Conservation (phyloP, 495 filamentous ascomycete species). For the Peziza echinospora region DNA sequence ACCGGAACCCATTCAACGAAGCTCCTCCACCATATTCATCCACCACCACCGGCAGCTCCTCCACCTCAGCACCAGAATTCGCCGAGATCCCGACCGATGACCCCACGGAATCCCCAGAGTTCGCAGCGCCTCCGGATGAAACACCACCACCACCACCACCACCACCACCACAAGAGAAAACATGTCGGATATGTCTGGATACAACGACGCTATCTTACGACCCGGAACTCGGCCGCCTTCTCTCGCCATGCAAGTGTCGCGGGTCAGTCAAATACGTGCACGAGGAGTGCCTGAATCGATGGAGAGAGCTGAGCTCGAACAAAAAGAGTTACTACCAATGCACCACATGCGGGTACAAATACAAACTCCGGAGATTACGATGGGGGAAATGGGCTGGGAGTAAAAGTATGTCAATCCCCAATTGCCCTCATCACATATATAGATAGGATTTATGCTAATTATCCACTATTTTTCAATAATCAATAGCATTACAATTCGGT, state of each 20-base stretch:
- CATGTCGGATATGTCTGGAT: slow-evolving; percentile 86
- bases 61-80: too few relatives aligned
- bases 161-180: slow-evolving; percentile 12
- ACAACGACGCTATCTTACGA: slow-evolving; percentile 53
- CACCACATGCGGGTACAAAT: slow-evolving; percentile 69
- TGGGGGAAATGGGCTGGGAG: slow-evolving; percentile 32
- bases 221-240: slow-evolving; percentile 54
- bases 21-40: too few relatives aligned
- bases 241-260: slow-evolving; percentile 83
- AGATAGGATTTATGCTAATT: too few relatives aligned
- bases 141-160: not conserved
- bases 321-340: slow-evolving; percentile 63
- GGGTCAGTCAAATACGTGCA: slow-evolving; percentile 87
- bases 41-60: too few relatives aligned
- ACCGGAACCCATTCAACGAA: too few relatives aligned
- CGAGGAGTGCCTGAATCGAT: slow-evolving; percentile 72
- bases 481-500: slow-evolving; percentile 35
- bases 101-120: not conserved
- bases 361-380: slow-evolving; percentile 50
- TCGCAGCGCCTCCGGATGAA: not conserved
- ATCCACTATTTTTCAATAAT: too few relatives aligned
- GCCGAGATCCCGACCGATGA: not conserved
- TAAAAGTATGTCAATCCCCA: slow-evolving; percentile 33
- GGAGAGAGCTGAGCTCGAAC: slow-evolving; percentile 54
- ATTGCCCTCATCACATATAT: not conserved